Conservation (phyloP, 805 yeast genomes). For the Tetrapisispora phaffii region DNA sequence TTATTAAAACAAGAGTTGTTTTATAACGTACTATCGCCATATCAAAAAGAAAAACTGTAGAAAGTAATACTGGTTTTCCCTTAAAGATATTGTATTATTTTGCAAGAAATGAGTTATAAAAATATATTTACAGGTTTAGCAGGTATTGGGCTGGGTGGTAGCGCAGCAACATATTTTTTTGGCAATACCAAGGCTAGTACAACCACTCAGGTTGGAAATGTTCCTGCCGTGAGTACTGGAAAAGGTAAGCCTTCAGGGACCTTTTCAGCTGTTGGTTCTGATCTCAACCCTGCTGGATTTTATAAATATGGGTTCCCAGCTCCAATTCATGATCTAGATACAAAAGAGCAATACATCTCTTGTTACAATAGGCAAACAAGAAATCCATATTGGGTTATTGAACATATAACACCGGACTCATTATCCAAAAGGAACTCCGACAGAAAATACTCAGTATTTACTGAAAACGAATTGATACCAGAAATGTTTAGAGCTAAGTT, state of each 20-base stretch:
- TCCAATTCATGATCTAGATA: constrained; percentile 76
- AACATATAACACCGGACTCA: constrained; percentile 74
- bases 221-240: constrained; percentile 7
- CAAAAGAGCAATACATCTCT: constrained; percentile 66
- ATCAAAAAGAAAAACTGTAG: neutral
- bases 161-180: constrained; percentile 29
- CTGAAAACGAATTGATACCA: constrained; percentile 81
- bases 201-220: neutral
- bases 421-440: constrained; percentile 50
- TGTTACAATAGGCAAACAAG: constrained; percentile 78
- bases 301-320: constrained; percentile 94
- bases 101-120: constrained; percentile 20
- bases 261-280: constrained; percentile 1
- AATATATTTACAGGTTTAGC: constrained; percentile 20
- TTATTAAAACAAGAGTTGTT: too few relatives aligned
- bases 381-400: constrained; percentile 81
- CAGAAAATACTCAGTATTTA: constrained; percentile 71
- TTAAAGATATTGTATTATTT: too few relatives aligned
- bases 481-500: constrained; percentile 61
- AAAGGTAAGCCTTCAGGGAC: constrained; percentile 5
- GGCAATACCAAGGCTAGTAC: constrained; percentile 13
- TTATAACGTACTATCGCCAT: too few relatives aligned
- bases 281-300: constrained; percentile 65
- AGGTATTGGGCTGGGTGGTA: constrained; percentile 27
- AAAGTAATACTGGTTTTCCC: neutral